Conservation (phyloP, 306 rosid species). For the Castanea sativa region DNA sequence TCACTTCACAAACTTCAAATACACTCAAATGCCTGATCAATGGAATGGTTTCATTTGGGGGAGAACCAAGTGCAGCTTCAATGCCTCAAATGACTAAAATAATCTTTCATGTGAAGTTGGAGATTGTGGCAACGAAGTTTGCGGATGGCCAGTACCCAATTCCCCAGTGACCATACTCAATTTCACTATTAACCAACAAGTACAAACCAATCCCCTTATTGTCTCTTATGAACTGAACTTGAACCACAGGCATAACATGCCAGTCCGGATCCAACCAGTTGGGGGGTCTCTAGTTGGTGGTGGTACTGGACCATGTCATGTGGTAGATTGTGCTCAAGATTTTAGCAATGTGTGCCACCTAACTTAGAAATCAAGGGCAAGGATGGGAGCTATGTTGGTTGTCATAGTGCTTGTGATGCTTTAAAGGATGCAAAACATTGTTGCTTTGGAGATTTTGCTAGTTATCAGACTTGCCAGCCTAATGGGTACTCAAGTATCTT, state of each 20-base stretch:
- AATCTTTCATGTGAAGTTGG: slow-evolving; percentile 30
- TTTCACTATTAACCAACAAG: slow-evolving; percentile 6
- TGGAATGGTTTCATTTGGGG: slow-evolving; percentile 23
- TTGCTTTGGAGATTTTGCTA: neutral
- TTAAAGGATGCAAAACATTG: slow-evolving; percentile 27
- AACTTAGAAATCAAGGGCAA: neutral
- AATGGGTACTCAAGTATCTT: neutral
- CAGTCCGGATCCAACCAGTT: slow-evolving; percentile 19
- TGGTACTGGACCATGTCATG: slow-evolving; percentile 23
- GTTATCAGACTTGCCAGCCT: slow-evolving; percentile 8
- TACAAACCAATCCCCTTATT: neutral
- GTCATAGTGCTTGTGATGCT: slow-evolving; percentile 34
- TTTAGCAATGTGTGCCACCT: slow-evolving; percentile 16
- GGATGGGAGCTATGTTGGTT: slow-evolving; percentile 20
- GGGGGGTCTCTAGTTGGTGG: slow-evolving; percentile 35
- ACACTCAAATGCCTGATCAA: slow-evolving; percentile 29
- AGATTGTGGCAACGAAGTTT: slow-evolving; percentile 18
- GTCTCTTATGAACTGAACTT: slow-evolving; percentile 42
- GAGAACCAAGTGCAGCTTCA: slow-evolving; percentile 8
- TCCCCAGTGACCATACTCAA: slow-evolving; percentile 27
- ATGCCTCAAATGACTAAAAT: neutral
- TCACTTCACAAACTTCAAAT: neutral
- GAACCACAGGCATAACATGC: slow-evolving; percentile 33
- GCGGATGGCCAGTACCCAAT: slow-evolving; percentile 20
- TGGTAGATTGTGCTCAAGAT: slow-evolving; percentile 20